Conservation (phyloP, 106 monocot genomes). For the Dioscorea dumetorum region DNA sequence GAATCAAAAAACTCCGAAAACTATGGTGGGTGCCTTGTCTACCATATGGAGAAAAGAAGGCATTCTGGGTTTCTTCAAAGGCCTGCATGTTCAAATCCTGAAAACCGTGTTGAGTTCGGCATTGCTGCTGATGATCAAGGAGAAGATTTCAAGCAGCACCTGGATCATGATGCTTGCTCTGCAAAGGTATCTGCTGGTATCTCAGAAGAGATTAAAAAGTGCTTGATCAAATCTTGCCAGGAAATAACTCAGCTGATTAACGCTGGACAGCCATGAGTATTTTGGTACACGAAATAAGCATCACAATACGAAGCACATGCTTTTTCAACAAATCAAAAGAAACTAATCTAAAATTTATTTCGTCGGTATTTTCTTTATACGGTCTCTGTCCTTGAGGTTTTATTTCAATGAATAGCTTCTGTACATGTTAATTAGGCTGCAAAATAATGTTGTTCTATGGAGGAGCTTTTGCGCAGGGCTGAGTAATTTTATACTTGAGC, state of each 20-base stretch:
- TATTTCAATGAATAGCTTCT: no score
- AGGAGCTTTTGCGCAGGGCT: no score
- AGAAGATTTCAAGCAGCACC: conserved; percentile 74
- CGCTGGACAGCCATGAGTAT: background rate
- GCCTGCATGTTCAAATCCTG: conserved; percentile 87
- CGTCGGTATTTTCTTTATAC: background rate
- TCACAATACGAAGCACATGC: background rate
- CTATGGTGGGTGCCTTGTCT: conserved; percentile 41
- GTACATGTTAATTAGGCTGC: no score
- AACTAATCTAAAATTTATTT: background rate
- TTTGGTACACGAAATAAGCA: background rate
- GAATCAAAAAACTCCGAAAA: conserved; percentile 41
- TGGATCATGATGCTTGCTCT: conserved; percentile 86
- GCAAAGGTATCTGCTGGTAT: conserved; percentile 43
- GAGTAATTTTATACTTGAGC: no score
- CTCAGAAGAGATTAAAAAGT: conserved; percentile 46
- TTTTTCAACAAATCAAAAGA: background rate
- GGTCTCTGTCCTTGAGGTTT: no score
- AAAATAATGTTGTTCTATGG: no score
- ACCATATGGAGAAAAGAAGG: conserved; percentile 82
- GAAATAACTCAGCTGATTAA: conserved; percentile 2
- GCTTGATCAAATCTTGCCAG: background rate
- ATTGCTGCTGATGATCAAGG: conserved; percentile 94
- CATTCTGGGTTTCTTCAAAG: conserved; percentile 84
- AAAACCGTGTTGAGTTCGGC: conserved; percentile 95